Conservation (phyloP, 352 stramenopile genomes). For the Globisporangium paddicum region DNA sequence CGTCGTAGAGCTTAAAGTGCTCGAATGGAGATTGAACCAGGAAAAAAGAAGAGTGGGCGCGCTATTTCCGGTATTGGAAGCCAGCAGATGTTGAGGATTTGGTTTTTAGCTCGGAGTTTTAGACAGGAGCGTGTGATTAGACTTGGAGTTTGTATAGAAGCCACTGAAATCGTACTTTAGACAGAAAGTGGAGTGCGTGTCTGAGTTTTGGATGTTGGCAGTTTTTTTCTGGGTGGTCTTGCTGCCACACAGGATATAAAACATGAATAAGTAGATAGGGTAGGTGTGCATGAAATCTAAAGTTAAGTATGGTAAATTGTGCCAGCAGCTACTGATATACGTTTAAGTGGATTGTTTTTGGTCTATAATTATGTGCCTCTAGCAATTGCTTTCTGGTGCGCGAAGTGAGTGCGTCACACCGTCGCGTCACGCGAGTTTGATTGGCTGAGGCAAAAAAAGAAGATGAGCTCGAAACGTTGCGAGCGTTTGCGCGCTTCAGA, state of each 20-base stretch:
- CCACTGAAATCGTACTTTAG: neutral
- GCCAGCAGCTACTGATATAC: too few species aligned
- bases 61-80: neutral
- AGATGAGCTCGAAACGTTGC: neutral
- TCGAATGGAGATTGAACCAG: neutral
- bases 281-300: too few species aligned
- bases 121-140: neutral
- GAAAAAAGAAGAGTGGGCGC: neutral
- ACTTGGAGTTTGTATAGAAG: conserved; percentile 9
- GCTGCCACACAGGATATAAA: too few species aligned
- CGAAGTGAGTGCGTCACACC: conserved; percentile 4
- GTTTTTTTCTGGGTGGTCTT: neutral
- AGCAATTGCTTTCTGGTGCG: neutral
- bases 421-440: conserved; percentile 5
- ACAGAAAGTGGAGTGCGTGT: neutral
- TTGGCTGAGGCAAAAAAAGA: neutral
- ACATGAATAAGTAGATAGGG: too few species aligned
- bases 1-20: neutral
- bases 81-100: too few species aligned
- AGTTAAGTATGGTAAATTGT: too few species aligned
- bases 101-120: neutral
- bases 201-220: neutral
- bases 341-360: too few species aligned
- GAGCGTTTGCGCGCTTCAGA: too few species aligned
- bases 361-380: too few species aligned